Base-by-base conservation (phyloP, 768 basidiomycete genomes). In the Fomitopsis serialis region DNA sequence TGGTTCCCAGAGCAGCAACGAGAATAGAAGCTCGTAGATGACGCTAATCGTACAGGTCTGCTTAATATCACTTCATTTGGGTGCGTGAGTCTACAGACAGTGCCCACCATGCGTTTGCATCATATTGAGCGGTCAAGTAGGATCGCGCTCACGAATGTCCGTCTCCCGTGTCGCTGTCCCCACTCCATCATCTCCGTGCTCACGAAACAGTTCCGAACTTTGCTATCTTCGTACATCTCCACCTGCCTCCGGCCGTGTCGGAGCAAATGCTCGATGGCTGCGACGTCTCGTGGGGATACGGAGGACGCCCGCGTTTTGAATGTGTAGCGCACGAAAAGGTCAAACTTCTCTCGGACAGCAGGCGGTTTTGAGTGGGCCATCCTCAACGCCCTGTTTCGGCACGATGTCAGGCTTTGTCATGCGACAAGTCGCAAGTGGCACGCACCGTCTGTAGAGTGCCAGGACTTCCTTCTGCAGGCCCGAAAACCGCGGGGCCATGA, bases 141-240 rank as follows among this genome's bases (percentile, higher is more conserved):
- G 5, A 7, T 42, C 11, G 29, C 29, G 11, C 6, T 42, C 40
- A 17, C 34, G 3, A 27, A 5, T 19, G 19, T 34, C 10, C 22
- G 35, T 29, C 43, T 57, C 61, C 52, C 59, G 17, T 66, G 59
- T 36, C 53, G 49, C 49, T 66, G 69, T 29, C 78, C 77, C 91
- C 90, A 92, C 46, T 76, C 71, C 42, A 71, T 59, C 88, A 91
- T 92, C 42, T 80, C 80, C 48, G 74, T 72, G 12, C 86, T 89
- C 25, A 92, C 79, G 72, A 80, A 85, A 62, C 87, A 89, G 62
- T 92, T 85, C 58, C 74, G 85, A 50, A 92, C 86, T 3, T 77
- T 76, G 6, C 73, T 62, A 50, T 78, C 78, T 68, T 89, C 85
- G 59, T 82, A 89, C 67, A 77, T 74, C 61, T 89, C 87, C 36